phyloP scores from a whole-genome alignment of 2,329 filamentous ascomycete species.

The Huntiella bhutanensis region DNA sequence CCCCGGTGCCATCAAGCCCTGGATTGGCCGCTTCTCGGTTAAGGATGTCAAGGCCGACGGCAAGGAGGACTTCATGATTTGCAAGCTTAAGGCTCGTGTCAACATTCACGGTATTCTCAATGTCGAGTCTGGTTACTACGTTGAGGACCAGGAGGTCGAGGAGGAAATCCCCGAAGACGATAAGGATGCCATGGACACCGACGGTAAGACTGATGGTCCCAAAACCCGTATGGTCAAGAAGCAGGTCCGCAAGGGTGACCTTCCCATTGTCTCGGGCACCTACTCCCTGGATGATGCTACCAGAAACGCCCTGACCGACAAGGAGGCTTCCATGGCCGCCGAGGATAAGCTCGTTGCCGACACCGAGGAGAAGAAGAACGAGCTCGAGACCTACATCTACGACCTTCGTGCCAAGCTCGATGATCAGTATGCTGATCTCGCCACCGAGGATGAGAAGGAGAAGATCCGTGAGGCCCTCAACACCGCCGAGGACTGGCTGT shows the following conservation, averaged over 20 bases:
- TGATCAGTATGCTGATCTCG: constrained; percentile 74
- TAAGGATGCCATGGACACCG: constrained; percentile 18
- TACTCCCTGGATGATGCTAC: constrained; percentile 51
- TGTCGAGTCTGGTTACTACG: constrained; percentile 91
- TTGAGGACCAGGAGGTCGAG: constrained; percentile 94
- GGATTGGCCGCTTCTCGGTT: constrained; percentile 94
- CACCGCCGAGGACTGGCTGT: constrained; percentile 87
- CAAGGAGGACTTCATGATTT: constrained; percentile 98
- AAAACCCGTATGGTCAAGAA: constrained; percentile 94
- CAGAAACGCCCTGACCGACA: constrained; percentile 55
- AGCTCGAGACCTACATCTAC: constrained; percentile 95
- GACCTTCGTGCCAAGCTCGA: constrained; percentile 91
- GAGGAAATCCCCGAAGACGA: constrained; percentile 67
- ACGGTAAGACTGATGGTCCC: constrained; percentile 48
- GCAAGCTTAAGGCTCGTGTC: constrained; percentile 94
- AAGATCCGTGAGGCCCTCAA: constrained; percentile 72
- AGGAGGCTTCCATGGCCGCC: constrained; percentile 81
- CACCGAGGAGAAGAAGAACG: constrained; percentile 99
- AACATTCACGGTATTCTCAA: constrained; percentile 95
- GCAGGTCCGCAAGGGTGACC: constrained; percentile 91
- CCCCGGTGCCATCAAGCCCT: constrained; percentile 77
- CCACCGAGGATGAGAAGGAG: constrained; percentile 79
- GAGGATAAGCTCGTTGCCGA: constrained; percentile 97
- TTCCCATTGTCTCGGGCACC: constrained; percentile 71
- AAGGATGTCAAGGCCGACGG: constrained; percentile 90